A percentile compares a stretch with the other conserved stretches of the same genome.
Evolutionary conservation across 163 green algal genomes (phyloP).

Genomic region (Volvox carteri): DNA sequence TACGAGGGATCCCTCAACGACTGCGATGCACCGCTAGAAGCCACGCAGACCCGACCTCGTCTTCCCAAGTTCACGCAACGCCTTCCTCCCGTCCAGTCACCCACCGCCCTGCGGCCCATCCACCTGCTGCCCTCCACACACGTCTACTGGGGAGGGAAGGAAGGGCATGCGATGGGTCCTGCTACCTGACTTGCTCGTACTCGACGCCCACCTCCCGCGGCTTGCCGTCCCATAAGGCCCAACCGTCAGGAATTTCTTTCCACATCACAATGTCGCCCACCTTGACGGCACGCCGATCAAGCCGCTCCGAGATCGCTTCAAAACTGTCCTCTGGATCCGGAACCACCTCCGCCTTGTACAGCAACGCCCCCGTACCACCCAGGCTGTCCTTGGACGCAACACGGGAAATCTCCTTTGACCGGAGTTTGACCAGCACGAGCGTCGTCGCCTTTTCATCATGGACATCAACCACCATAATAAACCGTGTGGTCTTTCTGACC

Average conservation of each 20-base stretch:
- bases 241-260: not conserved
- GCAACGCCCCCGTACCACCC: not conserved
- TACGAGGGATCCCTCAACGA: too few species aligned
- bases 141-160: not conserved
- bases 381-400: not conserved
- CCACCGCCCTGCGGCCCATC: too few species aligned
- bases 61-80: too few species aligned
- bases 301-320: not conserved
- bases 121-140: not conserved
- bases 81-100: too few species aligned
- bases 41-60: too few species aligned
- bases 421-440: not conserved
- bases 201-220: not conserved
- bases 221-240: not conserved
- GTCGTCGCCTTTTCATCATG: not conserved
- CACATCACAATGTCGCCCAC: not conserved
- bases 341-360: not conserved
- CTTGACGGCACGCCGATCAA: not conserved
- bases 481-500: not conserved
- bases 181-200: not conserved
- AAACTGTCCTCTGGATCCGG: not conserved
- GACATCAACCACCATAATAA: not conserved
- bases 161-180: not conserved
- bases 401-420: not conserved
- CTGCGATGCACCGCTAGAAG: too few species aligned